These are phyloP conservation scores for Ophiostoma triangulosporum DNA, from an alignment of 2,329 filamentous ascomycete species.

Conservation along the genomic window DNA sequence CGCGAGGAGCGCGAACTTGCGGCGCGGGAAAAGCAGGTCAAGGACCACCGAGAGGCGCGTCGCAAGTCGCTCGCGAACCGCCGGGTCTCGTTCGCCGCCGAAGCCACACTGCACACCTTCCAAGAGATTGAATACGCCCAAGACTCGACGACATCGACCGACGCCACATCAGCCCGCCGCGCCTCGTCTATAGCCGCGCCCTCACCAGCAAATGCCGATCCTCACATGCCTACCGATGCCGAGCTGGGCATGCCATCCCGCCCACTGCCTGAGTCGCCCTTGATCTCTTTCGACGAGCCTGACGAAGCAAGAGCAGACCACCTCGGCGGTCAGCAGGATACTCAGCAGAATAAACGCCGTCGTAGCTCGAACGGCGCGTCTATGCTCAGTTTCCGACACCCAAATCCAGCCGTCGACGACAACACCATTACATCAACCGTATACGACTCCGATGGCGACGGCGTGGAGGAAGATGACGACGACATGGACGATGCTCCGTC, in stretches of 20 bases:
- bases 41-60: constrained; percentile 70
- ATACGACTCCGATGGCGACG: constrained; percentile 53
- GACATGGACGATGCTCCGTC: constrained; percentile 23
- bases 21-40: constrained; percentile 45
- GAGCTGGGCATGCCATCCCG: constrained; percentile 25
- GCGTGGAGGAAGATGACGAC: constrained; percentile 39
- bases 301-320: constrained; percentile 33
- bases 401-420: constrained; percentile 30
- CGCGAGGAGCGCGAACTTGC: constrained; percentile 52
- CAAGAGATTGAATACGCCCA: constrained; percentile 83
- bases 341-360: constrained; percentile 48
- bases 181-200: constrained; percentile 44
- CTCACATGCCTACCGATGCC: constrained; percentile 22
- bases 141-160: constrained; percentile 71
- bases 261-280: constrained; percentile 47
- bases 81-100: constrained; percentile 90
- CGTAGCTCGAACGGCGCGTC: constrained; percentile 46
- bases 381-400: constrained; percentile 25
- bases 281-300: constrained; percentile 46
- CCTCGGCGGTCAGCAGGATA: constrained; percentile 52
- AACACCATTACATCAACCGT: constrained; percentile 64
- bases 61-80: constrained; percentile 87
- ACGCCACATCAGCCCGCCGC: constrained; percentile 63
- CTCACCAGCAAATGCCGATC: constrained; percentile 23
- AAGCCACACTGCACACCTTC: constrained; percentile 94